Percentiles rank a stretch among this genome's conserved stretches.
These are phyloP conservation scores for Penicillium malachiteum DNA, from an alignment of 495 filamentous ascomycete species.

Conservation along the genomic window DNA sequence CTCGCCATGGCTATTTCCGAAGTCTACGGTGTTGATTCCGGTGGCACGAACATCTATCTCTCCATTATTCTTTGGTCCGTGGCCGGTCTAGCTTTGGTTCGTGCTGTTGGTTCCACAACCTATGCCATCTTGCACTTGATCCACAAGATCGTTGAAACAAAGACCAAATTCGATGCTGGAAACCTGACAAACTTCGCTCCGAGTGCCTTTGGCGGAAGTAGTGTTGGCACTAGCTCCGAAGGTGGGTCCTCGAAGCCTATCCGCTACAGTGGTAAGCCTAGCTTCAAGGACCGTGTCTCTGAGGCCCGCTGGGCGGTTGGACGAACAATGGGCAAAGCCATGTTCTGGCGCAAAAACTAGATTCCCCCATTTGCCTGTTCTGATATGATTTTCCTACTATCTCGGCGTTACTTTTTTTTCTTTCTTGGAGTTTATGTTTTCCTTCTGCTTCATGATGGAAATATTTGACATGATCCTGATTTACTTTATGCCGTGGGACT, in stretches of 20 bases:
- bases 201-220: conserved; percentile 25
- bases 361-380: background rate
- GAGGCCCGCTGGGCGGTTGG: conserved; percentile 40
- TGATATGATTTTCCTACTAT: background rate
- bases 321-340: conserved; percentile 35
- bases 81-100: conserved; percentile 78
- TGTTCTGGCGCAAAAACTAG: conserved; percentile 47
- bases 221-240: conserved; percentile 26
- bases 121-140: conserved; percentile 81
- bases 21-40: conserved; percentile 63
- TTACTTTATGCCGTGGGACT: conserved; percentile 6
- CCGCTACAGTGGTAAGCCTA: conserved; percentile 35
- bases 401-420: background rate
- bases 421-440: conserved; percentile 10
- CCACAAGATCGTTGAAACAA: conserved; percentile 81
- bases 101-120: conserved; percentile 75
- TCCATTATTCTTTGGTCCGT: conserved; percentile 92
- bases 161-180: conserved; percentile 60
- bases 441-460: conserved; percentile 15
- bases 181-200: conserved; percentile 36
- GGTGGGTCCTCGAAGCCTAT: conserved; percentile 22
- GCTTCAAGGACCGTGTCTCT: conserved; percentile 36
- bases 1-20: conserved; percentile 94
- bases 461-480: conserved; percentile 13
- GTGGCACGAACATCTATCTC: conserved; percentile 87